phyloP scores from a whole-genome alignment of 1,284 basidiomycete species.

The Cryptococcus maquisensis region DNA sequence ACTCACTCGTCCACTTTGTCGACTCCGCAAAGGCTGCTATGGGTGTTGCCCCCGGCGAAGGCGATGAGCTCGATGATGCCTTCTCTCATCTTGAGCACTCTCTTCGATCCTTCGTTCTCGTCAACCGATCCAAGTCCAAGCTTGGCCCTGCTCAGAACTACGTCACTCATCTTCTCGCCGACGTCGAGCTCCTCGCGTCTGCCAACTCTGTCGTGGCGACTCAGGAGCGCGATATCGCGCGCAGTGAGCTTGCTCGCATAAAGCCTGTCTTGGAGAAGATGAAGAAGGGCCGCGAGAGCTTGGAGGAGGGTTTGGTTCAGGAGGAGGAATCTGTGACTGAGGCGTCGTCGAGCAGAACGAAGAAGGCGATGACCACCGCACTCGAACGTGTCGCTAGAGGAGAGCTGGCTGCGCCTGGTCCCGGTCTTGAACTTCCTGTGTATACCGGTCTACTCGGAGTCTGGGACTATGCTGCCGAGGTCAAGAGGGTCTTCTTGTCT shows the following conservation, averaged over 20 bases:
- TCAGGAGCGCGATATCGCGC: conserved; percentile 71
- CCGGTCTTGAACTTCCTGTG: conserved; percentile 58
- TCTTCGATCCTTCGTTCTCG: conserved; percentile 89
- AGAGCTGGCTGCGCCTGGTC: conserved; percentile 55
- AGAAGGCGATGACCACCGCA: conserved; percentile 62
- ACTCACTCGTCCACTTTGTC: conserved; percentile 96
- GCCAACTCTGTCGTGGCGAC: conserved; percentile 84
- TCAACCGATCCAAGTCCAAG: conserved; percentile 93
- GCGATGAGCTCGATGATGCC: conserved; percentile 58
- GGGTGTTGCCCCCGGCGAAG: conserved; percentile 36
- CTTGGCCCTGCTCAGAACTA: conserved; percentile 94
- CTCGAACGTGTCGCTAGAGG: conserved; percentile 75
- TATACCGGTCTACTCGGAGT: conserved; percentile 84
- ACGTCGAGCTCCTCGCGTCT: conserved; percentile 79
- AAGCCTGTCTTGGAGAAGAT: conserved; percentile 85
- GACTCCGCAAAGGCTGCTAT: conserved; percentile 64
- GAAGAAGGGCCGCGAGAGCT: conserved; percentile 63
- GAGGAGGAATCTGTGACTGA: conserved; percentile 75
- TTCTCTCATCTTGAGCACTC: conserved; percentile 90
- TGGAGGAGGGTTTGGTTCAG: conserved; percentile 73
- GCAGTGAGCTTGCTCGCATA: conserved; percentile 63
- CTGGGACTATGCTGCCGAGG: conserved; percentile 85
- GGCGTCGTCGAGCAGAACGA: conserved; percentile 57
- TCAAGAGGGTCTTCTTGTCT: conserved; percentile 66
- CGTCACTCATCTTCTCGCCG: conserved; percentile 78